Evolutionary conservation across 2,329 filamentous ascomycete species (phyloP).

Genomic region (Rhynchosporium agropyri): DNA sequence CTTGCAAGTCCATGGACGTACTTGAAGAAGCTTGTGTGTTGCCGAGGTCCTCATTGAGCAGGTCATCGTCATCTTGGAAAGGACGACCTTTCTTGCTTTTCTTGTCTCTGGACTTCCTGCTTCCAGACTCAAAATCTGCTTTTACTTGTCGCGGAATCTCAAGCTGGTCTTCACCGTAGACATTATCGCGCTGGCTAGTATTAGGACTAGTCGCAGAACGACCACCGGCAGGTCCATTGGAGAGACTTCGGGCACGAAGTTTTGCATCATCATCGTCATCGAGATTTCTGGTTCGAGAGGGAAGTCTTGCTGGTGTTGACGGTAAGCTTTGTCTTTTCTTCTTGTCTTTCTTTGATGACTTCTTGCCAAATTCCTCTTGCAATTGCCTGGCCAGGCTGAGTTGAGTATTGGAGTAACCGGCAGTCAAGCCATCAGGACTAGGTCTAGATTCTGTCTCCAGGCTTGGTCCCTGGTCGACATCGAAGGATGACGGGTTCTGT

Average conservation of each 20-base stretch:
- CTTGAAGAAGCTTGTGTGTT: background rate
- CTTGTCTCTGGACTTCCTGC: conserved; percentile 40
- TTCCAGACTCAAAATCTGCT: conserved; percentile 33
- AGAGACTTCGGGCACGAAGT: conserved; percentile 37
- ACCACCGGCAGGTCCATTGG: conserved; percentile 29
- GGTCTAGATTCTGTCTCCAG: conserved; percentile 17
- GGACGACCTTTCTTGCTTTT: conserved; percentile 35
- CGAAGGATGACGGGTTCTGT: conserved; percentile 17
- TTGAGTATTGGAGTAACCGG: conserved; percentile 37
- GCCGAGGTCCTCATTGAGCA: conserved; percentile 11
- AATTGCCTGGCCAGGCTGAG: conserved; percentile 37
- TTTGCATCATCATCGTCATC: conserved; percentile 29
- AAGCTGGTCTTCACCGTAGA: conserved; percentile 38
- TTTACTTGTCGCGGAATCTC: conserved; percentile 38
- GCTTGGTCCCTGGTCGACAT: conserved; percentile 9
- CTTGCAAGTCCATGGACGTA: background rate
- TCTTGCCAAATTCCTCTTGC: conserved; percentile 37
- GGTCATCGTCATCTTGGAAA: conserved; percentile 25
- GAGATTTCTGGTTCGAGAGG: conserved; percentile 32
- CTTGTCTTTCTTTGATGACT: conserved; percentile 40
- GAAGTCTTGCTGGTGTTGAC: conserved; percentile 32
- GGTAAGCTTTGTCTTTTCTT: conserved; percentile 40
- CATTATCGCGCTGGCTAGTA: conserved; percentile 25
- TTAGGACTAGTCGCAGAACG: conserved; percentile 16
- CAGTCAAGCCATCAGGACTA: conserved; percentile 31